Conservation (phyloP, 2,329 filamentous ascomycete genomes). For the Calonectria naviculata region DNA sequence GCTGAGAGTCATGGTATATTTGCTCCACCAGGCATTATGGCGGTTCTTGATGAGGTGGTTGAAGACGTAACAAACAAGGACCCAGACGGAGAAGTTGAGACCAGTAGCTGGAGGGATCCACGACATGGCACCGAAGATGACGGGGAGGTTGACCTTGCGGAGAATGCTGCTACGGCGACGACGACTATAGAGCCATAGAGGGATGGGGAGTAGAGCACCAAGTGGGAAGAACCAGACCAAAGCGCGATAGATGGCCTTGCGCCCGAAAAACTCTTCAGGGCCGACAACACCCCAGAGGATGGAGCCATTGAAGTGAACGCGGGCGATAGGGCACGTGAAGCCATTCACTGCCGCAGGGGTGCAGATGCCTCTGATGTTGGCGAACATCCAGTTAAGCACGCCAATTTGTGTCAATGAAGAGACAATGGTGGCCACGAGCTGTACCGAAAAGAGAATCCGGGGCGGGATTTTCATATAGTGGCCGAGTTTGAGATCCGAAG, state of each 20-base stretch:
- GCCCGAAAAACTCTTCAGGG: slow-evolving; percentile 84
- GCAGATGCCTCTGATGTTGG: slow-evolving; percentile 80
- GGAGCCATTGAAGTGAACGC: slow-evolving; percentile 90
- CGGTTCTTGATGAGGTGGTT: slow-evolving; percentile 80
- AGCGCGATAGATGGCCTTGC: slow-evolving; percentile 77
- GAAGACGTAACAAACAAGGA: slow-evolving; percentile 85
- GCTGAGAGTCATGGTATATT: slow-evolving; percentile 90
- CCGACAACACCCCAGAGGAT: slow-evolving; percentile 93
- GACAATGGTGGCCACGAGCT: slow-evolving; percentile 79
- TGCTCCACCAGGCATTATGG: slow-evolving; percentile 84
- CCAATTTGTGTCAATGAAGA: slow-evolving; percentile 85
- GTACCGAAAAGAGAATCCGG: slow-evolving; percentile 81
- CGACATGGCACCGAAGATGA: slow-evolving; percentile 83
- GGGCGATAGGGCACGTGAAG: slow-evolving; percentile 87
- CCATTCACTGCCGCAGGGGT: slow-evolving; percentile 84
- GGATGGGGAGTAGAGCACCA: slow-evolving; percentile 79
- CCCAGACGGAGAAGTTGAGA: slow-evolving; percentile 91
- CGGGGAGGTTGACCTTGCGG: slow-evolving; percentile 83
- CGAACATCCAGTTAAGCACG: slow-evolving; percentile 92
- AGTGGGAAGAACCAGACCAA: slow-evolving; percentile 86
- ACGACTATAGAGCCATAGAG: slow-evolving; percentile 77
- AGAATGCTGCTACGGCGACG: slow-evolving; percentile 70
- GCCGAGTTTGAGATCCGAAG: slow-evolving; percentile 86
- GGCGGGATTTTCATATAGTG: slow-evolving; percentile 92
- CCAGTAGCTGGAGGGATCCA: slow-evolving; percentile 92